Percentiles rank a stretch among this genome's conserved stretches.
These are phyloP conservation scores for Termitomyces titanicus DNA, from an alignment of 768 basidiomycete species.

Conservation along the genomic window DNA sequence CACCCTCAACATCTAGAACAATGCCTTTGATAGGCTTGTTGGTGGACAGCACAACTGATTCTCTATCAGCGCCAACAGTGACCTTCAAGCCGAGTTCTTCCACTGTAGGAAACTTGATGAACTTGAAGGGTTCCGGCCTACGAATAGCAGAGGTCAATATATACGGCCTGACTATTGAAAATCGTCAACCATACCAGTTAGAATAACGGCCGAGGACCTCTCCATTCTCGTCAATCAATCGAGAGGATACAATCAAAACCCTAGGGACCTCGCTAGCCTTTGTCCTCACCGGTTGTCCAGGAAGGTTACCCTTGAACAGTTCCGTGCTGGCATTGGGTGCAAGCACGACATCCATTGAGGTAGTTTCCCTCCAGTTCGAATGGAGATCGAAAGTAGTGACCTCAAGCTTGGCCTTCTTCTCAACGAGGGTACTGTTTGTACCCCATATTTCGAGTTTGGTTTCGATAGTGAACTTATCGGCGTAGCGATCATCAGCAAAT, in stretches of 20 bases:
- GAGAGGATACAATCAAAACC: conserved; percentile 67
- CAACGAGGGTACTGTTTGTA: conserved; percentile 68
- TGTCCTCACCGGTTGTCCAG: conserved; percentile 70
- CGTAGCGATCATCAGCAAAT: conserved; percentile 57
- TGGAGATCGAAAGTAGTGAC: conserved; percentile 62
- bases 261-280: conserved; percentile 62
- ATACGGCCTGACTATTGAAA: conserved; percentile 5
- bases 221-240: conserved; percentile 54
- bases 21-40: conserved; percentile 83
- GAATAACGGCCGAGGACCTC: conserved; percentile 66
- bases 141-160: conserved; percentile 1
- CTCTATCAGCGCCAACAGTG: conserved; percentile 46
- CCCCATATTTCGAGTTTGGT: conserved; percentile 82
- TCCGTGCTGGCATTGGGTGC: conserved; percentile 79
- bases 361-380: conserved; percentile 56
- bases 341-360: conserved; percentile 50
- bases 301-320: conserved; percentile 66
- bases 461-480: conserved; percentile 63
- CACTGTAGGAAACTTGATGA: conserved; percentile 71
- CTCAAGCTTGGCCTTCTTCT: conserved; percentile 60
- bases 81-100: conserved; percentile 58
- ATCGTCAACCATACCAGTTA: conserved; percentile 54
- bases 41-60: conserved; percentile 53
- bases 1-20: conserved; percentile 74
- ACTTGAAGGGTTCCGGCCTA: conserved; percentile 97